Percentiles rank a stretch among this genome's conserved stretches.
Evolutionary conservation across 495 filamentous ascomycete genomes (phyloP).

Genomic region (Talaromyces liani): DNA sequence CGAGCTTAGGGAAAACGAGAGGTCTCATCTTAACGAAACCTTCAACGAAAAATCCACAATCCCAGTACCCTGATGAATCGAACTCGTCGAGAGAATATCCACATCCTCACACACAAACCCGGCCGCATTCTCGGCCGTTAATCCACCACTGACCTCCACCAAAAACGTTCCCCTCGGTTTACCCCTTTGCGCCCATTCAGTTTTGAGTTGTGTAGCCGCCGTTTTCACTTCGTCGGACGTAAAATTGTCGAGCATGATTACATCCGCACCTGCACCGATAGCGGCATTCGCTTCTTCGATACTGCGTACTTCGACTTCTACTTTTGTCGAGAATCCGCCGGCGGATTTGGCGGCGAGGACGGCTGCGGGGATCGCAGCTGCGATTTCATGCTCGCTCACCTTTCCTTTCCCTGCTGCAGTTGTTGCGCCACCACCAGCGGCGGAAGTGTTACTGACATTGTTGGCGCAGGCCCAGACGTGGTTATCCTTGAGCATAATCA

Average conservation of each 20-base stretch:
- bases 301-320: constrained; percentile 91
- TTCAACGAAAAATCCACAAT: constrained; percentile 97
- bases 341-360: constrained; percentile 76
- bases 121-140: constrained; percentile 78
- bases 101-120: constrained; percentile 79
- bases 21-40: constrained; percentile 50
- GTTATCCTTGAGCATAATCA: constrained; percentile 99
- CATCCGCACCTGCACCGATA: constrained; percentile 81
- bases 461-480: constrained; percentile 79
- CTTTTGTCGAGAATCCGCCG: constrained; percentile 83
- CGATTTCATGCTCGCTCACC: constrained; percentile 16
- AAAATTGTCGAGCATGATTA: constrained; percentile 98
- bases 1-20: no score
- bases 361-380: constrained; percentile 71
- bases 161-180: constrained; percentile 45
- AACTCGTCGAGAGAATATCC: constrained; percentile 91
- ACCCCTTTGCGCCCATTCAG: constrained; percentile 60
- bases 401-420: background rate
- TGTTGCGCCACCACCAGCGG: background rate
- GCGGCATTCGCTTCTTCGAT: constrained; percentile 86
- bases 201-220: constrained; percentile 64
- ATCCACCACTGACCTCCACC: constrained; percentile 85
- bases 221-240: constrained; percentile 62
- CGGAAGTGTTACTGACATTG: background rate
- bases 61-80: constrained; percentile 88